Percentiles rank a stretch among this genome's conserved stretches.
Evolutionary conservation across 352 stramenopile genomes (phyloP).

Genomic region (Hyaloperonospora arabidopsidis): DNA sequence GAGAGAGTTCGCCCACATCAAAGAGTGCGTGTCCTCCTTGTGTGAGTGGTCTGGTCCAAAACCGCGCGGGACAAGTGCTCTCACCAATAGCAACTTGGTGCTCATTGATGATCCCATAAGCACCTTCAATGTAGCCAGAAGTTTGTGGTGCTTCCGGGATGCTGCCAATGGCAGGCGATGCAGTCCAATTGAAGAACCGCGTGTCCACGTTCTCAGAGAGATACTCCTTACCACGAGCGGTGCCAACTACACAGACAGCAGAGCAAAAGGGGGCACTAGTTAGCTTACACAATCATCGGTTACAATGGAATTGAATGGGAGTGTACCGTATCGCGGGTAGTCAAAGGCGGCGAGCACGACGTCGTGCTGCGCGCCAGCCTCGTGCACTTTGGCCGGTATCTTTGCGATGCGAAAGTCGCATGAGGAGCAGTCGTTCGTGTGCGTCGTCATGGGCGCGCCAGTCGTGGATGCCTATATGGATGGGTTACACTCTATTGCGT

Average conservation of each 20-base stretch:
- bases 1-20: slow-evolving; percentile 79
- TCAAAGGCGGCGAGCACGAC: slow-evolving; percentile 48
- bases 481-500: slow-evolving; percentile 3
- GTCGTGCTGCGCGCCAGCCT: slow-evolving; percentile 36
- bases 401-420: slow-evolving; percentile 82
- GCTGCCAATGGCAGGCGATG: slow-evolving; percentile 47
- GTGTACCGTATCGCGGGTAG: slow-evolving; percentile 70
- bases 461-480: slow-evolving; percentile 47
- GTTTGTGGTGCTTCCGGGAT: slow-evolving; percentile 61
- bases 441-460: slow-evolving; percentile 66
- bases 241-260: slow-evolving; percentile 36
- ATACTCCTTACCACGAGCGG: slow-evolving; percentile 53
- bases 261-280: background rate
- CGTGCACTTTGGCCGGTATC: slow-evolving; percentile 50
- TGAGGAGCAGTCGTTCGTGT: slow-evolving; percentile 77
- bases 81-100: slow-evolving; percentile 76
- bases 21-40: slow-evolving; percentile 84
- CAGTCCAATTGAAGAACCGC: slow-evolving; percentile 61
- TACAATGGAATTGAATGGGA: background rate
- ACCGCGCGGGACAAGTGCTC: slow-evolving; percentile 66
- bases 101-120: slow-evolving; percentile 81
- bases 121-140: slow-evolving; percentile 73
- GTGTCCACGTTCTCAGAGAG: slow-evolving; percentile 54
- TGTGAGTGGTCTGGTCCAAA: slow-evolving; percentile 48
- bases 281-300: background rate